Evolutionary conservation across 106 monocot genomes (phyloP), one percentile per base, ranked within the genome.

Genomic region (Dendrobium officinale): DNA sequence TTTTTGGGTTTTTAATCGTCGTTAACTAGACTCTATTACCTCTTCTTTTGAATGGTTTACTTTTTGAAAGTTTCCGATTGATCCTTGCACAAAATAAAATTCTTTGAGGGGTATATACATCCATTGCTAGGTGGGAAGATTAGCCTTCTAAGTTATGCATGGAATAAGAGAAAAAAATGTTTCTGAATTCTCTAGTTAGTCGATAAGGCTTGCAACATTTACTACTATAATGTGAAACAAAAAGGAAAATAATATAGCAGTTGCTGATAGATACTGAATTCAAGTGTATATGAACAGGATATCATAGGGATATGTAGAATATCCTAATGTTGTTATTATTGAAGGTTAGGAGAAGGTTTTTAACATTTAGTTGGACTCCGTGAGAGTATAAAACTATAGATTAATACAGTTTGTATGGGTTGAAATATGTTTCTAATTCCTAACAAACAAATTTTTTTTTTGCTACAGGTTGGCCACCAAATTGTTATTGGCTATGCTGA

Each of bases 401-500:
- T 55, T 13, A 26, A 26, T 66, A 48, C 2, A 9, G 17, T 6
- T 74, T 9, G 40, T 37, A 72, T 72, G 7, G 8, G 42, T 73
- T 73, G 40, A 42, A 73, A 42, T 73, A 4, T 0, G 9, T 73
- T 20, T 74, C 5, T 74, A 74, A 19, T n/a, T 74, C 22, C 43
- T 42, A 44, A 74, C 13, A 42, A 51, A 76, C 20, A 13, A 1
- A 2, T 42, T 76, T 48, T 4, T 76, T 76, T 20, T 9, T 29
- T 51, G 51, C 42, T 80, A 24, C 68, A 98, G 97, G 97, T 95
- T 74, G 98, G 98, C 40, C 98, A 99, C 80, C 98, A 95, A 82
- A 90, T 99, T 75, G 81, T 99, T 0, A 78, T 86, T 80, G 86
- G 89, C 79, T 99, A 99, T 88, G 98, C 98, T 72, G 91, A 99